A percentile compares a stretch with the other conserved stretches of the same genome.
Evolutionary conservation across 2,329 filamentous ascomycete species (phyloP).

Genomic region (Meredithiella fracta): DNA sequence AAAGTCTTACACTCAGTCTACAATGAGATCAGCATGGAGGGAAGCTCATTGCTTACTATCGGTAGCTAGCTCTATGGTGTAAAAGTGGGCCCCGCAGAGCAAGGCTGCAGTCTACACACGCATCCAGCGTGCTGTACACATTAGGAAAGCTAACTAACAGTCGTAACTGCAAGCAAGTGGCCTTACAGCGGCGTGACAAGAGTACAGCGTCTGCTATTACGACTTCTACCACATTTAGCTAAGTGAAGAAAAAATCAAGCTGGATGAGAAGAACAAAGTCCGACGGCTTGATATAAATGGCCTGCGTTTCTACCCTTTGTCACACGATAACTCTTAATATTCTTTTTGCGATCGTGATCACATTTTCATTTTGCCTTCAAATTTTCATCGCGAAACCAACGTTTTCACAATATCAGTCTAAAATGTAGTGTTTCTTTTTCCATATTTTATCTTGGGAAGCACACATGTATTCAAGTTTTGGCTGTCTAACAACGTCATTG

Average conservation of each 20-base stretch:
- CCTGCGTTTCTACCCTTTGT: too few relatives aligned
- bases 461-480: not conserved
- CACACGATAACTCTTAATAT: too few relatives aligned
- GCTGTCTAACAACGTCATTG: not conserved
- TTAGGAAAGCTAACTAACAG: not conserved
- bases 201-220: not conserved
- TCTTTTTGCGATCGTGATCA: too few relatives aligned
- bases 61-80: constrained; percentile 6
- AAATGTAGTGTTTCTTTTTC: constrained; percentile 2
- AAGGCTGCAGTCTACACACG: constrained; percentile 15
- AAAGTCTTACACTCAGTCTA: not conserved
- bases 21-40: constrained; percentile 6
- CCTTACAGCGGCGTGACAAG: not conserved
- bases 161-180: not conserved
- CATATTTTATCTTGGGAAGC: too few relatives aligned
- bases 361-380: not conserved
- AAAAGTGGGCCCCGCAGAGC: constrained; percentile 11
- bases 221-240: not conserved
- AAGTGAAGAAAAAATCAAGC: too few relatives aligned
- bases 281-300: not conserved
- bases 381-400: not conserved
- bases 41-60: constrained; percentile 6
- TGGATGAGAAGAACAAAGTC: not conserved
- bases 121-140: not conserved
- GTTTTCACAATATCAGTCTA: not conserved